These are phyloP conservation scores for Penicillium diatomitis DNA, from an alignment of 495 filamentous ascomycete species.

Conservation along the genomic window DNA sequence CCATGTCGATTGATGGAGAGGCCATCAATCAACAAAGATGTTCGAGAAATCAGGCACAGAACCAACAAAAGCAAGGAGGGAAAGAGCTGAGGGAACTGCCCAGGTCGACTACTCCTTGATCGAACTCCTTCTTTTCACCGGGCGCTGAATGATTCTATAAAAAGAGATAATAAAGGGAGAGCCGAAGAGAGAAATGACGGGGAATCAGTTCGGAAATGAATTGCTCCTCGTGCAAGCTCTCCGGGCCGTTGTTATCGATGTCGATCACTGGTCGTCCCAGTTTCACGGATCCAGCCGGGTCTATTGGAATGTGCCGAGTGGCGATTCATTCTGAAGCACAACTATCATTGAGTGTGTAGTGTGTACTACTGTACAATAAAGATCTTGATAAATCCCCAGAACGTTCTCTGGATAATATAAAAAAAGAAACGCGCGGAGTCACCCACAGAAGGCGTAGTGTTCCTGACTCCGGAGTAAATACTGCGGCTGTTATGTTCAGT, in stretches of 20 bases:
- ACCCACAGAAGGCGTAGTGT: no score
- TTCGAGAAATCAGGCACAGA: no score
- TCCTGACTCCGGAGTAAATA: no score
- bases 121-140: no score
- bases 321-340: neutral
- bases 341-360: neutral
- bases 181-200: neutral
- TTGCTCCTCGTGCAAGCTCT: neutral
- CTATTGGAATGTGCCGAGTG: slow-evolving; percentile 8
- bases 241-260: neutral
- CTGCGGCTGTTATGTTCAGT: neutral
- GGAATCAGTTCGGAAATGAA: neutral
- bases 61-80: no score
- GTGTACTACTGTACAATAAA: neutral
- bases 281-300: neutral
- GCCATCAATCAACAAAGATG: no score
- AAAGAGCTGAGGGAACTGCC: no score
- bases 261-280: slow-evolving; percentile 6
- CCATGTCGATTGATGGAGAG: no score
- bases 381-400: neutral
- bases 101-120: no score
- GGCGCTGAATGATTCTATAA: no score
- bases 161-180: neutral
- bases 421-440: no score
- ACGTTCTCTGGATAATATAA: no score